phyloP scores from a whole-genome alignment of 78 protist genomes.

The Speleostelium caveatum region DNA sequence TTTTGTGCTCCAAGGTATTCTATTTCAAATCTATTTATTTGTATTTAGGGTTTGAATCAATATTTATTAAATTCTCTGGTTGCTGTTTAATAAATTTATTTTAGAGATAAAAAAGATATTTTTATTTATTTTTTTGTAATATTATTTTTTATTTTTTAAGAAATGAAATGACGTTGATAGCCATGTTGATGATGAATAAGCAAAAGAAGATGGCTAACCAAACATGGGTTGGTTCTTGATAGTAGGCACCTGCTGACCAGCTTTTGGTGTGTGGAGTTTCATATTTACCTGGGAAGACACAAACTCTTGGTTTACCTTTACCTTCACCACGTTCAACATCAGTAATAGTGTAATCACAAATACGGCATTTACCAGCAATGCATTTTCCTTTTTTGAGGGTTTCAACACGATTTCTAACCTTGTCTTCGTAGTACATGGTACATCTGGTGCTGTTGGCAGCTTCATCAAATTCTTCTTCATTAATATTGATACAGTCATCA shows the following conservation, averaged over 20 bases:
- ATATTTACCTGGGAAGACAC: constrained; percentile 62
- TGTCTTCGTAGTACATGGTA: constrained; percentile 5
- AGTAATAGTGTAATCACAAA: constrained; percentile 7
- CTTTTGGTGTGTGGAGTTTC: constrained; percentile 15
- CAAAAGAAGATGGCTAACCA: constrained; percentile 60
- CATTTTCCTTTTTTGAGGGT: constrained; percentile 2
- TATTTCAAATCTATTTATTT: too few species aligned
- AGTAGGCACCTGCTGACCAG: constrained; percentile 31
- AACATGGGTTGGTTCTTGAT: constrained; percentile 9
- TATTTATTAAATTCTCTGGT: too few species aligned
- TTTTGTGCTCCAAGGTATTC: too few species aligned
- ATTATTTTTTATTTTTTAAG: too few species aligned
- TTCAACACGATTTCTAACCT: not conserved
- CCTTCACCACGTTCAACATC: not conserved
- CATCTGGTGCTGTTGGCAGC: constrained; percentile 7
- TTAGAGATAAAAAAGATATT: too few species aligned
- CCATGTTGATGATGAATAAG: not conserved
- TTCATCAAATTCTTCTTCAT: not conserved
- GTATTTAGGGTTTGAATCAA: too few species aligned
- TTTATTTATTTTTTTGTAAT: too few species aligned
- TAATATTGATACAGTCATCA: not conserved
- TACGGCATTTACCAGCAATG: constrained; percentile 21
- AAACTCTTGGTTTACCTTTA: constrained; percentile 4
- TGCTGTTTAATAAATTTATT: too few species aligned
- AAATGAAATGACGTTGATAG: not conserved